Evolutionary conservation across 495 filamentous ascomycete species (phyloP).

Genomic region (Penicillium longicatenatum): DNA sequence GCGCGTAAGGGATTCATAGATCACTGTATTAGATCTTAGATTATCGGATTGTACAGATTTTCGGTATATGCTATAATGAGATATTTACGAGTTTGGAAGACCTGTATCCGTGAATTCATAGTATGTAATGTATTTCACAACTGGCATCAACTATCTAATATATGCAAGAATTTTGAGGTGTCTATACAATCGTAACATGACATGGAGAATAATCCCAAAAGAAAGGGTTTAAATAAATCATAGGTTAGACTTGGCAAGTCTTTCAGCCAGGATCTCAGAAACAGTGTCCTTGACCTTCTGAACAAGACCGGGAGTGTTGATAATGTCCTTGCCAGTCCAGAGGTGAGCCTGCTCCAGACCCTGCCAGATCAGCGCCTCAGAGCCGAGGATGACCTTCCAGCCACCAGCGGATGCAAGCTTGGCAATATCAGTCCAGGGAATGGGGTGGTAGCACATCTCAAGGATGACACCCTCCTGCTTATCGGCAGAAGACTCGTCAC

Average conservation of each 20-base stretch:
- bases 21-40: not conserved
- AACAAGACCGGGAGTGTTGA: slow-evolving; percentile 54
- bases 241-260: slow-evolving; percentile 32
- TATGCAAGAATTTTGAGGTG: slow-evolving; percentile 28
- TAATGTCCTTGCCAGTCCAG: slow-evolving; percentile 59
- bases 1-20: slow-evolving; percentile 28
- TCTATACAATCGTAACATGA: slow-evolving; percentile 34
- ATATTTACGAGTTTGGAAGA: not conserved
- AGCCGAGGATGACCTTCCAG: slow-evolving; percentile 70
- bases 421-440: slow-evolving; percentile 65
- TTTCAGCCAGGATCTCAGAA: slow-evolving; percentile 39
- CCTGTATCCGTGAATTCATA: slow-evolving; percentile 1
- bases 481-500: slow-evolving; percentile 21
- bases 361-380: slow-evolving; percentile 75
- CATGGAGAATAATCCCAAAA: slow-evolving; percentile 10
- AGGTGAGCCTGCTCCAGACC: slow-evolving; percentile 69
- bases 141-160: slow-evolving; percentile 21
- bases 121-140: slow-evolving; percentile 18
- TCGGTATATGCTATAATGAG: slow-evolving; percentile 5
- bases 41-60: slow-evolving; percentile 2
- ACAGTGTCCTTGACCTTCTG: slow-evolving; percentile 54
- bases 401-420: slow-evolving; percentile 55
- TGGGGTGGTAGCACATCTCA: slow-evolving; percentile 81
- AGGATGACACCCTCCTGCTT: slow-evolving; percentile 64
- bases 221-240: slow-evolving; percentile 20